Conservation (phyloP, 805 yeast species). For the Tetrapisispora pingtungensis region DNA sequence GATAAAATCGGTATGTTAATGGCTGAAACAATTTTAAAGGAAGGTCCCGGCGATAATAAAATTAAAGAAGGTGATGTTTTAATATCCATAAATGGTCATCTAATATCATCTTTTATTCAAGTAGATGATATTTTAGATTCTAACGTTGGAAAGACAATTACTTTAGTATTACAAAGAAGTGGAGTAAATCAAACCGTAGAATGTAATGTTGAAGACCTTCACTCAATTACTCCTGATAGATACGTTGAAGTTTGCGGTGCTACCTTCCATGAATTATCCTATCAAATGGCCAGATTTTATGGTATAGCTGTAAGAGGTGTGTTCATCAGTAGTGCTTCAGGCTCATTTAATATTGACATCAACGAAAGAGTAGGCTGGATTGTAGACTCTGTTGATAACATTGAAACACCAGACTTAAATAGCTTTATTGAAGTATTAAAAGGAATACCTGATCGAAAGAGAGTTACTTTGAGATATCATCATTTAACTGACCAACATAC, state of each 20-base stretch:
- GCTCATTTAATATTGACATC: constrained; percentile 55
- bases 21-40: constrained; percentile 70
- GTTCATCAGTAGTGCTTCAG: constrained; percentile 64
- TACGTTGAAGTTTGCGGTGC: constrained; percentile 82
- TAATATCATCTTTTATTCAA: constrained; percentile 59
- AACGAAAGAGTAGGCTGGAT: constrained; percentile 70
- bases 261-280: constrained; percentile 72
- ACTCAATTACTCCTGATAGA: constrained; percentile 70
- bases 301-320: constrained; percentile 83
- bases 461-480: constrained; percentile 61
- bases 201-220: constrained; percentile 63
- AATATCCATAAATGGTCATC: constrained; percentile 56
- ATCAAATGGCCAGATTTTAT: constrained; percentile 78
- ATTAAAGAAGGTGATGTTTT: constrained; percentile 82
- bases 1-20: constrained; percentile 70
- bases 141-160: constrained; percentile 49
- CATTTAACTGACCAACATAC: constrained; percentile 76
- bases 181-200: constrained; percentile 45
- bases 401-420: constrained; percentile 64
- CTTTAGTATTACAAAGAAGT: constrained; percentile 60
- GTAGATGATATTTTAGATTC: constrained; percentile 79
- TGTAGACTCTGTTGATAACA: constrained; percentile 65
- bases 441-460: constrained; percentile 61
- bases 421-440: constrained; percentile 71
- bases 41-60: constrained; percentile 69